These are phyloP conservation scores for Raphanus hybrid DNA, from an alignment of 441 rosid genomes.

Conservation along the genomic window DNA sequence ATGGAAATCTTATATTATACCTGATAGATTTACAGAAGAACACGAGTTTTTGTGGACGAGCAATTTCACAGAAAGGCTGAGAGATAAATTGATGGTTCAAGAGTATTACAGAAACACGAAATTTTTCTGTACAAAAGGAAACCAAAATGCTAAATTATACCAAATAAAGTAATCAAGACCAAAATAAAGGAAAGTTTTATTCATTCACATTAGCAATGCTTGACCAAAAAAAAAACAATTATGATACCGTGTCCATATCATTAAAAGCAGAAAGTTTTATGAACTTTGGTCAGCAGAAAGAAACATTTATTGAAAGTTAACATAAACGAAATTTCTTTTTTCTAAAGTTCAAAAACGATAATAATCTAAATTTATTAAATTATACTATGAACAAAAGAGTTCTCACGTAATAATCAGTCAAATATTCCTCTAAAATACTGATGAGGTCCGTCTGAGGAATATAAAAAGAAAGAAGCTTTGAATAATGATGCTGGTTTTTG, in stretches of 20 bases:
- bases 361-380: not conserved
- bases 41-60: not conserved
- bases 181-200: not conserved
- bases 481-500: conserved; percentile 18
- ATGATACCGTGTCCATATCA: conserved; percentile 22
- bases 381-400: not conserved
- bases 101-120: not conserved
- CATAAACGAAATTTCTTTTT: not conserved
- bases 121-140: not conserved
- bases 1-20: not conserved
- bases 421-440: conserved; percentile 13
- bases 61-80: conserved; percentile 3
- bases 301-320: not conserved
- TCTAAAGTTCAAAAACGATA: not conserved
- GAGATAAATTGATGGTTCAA: not conserved
- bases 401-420: not conserved
- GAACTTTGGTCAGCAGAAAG: conserved; percentile 1
- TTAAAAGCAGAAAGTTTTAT: conserved; percentile 1
- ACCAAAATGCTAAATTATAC: conserved; percentile 11
- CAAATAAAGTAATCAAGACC: conserved; percentile 1
- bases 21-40: conserved; percentile 24
- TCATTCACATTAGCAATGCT: conserved; percentile 31
- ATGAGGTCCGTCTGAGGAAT: not conserved
- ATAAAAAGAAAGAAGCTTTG: conserved; percentile 1
- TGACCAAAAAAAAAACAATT: conserved; percentile 25